A percentile compares a stretch with the other conserved stretches of the same genome.
phyloP scores from a whole-genome alignment of 345 rosid species.

The Euphorbia peplus region DNA sequence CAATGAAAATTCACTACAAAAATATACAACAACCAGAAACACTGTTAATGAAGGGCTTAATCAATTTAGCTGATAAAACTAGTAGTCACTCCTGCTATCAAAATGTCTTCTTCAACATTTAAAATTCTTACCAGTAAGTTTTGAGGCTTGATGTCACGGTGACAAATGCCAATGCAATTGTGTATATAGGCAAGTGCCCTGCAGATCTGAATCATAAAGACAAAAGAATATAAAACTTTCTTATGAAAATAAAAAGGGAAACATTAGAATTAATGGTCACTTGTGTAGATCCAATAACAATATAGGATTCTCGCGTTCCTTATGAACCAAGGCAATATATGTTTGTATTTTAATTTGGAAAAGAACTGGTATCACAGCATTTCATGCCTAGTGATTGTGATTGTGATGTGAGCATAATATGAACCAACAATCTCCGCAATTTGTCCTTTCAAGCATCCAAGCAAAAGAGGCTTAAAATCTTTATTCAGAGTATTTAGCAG shows the following conservation, averaged over 20 bases:
- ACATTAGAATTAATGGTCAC: not conserved
- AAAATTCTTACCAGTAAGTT: constrained; percentile 64
- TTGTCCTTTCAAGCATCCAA: not conserved
- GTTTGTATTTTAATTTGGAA: not conserved
- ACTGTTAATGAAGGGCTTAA: not conserved
- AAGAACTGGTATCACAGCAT: not conserved
- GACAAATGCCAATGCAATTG: constrained; percentile 84
- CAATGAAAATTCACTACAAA: not conserved
- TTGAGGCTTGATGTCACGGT: constrained; percentile 97
- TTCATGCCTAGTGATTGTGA: not conserved
- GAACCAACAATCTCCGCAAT: not conserved
- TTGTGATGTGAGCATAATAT: not conserved
- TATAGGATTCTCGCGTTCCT: not conserved
- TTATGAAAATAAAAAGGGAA: not conserved
- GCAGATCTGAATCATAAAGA: constrained; percentile 63
- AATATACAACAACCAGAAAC: constrained; percentile 9
- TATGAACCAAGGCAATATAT: not conserved
- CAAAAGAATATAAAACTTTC: constrained; percentile 9
- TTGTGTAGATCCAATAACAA: not conserved
- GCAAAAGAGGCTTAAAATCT: not conserved
- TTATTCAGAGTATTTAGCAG: not conserved
- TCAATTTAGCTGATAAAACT: not conserved
- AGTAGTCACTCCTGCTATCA: not conserved
- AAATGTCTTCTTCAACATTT: constrained; percentile 3
- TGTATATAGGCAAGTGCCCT: constrained; percentile 94